Percentiles rank a stretch among this genome's conserved stretches.
Evolutionary conservation across 2,329 filamentous ascomycete species (phyloP).

Genomic region (Colletotrichum chrysophilum): DNA sequence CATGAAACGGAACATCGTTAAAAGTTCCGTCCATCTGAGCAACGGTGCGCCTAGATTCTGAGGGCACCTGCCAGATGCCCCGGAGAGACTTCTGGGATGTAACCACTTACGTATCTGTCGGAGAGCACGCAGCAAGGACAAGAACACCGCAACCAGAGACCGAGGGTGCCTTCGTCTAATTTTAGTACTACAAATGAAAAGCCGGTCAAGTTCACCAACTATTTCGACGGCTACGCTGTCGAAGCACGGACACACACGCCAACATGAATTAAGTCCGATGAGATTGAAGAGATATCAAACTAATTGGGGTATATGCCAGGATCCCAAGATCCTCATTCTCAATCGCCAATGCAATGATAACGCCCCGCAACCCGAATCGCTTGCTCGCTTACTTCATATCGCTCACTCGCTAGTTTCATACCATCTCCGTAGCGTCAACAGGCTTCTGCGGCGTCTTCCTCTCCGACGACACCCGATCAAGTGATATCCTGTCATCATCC

Average conservation of each 20-base stretch:
- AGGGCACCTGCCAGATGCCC: too few relatives aligned
- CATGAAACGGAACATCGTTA: too few relatives aligned
- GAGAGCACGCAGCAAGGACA: too few relatives aligned
- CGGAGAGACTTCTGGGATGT: too few relatives aligned
- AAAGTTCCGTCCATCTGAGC: too few relatives aligned
- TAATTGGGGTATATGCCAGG: neutral
- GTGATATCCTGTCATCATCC: neutral
- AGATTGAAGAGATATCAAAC: neutral
- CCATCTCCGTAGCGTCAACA: slow-evolving; percentile 7
- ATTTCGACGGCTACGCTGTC: fast-evolving
- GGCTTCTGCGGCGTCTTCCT: neutral
- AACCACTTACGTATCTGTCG: too few relatives aligned
- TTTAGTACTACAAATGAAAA: too few relatives aligned
- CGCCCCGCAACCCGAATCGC: neutral
- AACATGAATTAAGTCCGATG: neutral
- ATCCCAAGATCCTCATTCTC: neutral
- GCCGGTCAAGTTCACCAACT: too few relatives aligned
- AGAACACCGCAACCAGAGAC: too few relatives aligned
- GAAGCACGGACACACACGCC: neutral
- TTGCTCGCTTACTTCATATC: neutral
- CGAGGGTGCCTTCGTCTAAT: too few relatives aligned
- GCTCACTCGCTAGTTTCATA: neutral
- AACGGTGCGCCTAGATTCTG: too few relatives aligned
- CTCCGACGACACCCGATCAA: neutral
- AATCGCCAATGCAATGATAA: neutral